phyloP scores from a whole-genome alignment of 148 eudicot genomes.

The Vaccinium vitisidaea region DNA sequence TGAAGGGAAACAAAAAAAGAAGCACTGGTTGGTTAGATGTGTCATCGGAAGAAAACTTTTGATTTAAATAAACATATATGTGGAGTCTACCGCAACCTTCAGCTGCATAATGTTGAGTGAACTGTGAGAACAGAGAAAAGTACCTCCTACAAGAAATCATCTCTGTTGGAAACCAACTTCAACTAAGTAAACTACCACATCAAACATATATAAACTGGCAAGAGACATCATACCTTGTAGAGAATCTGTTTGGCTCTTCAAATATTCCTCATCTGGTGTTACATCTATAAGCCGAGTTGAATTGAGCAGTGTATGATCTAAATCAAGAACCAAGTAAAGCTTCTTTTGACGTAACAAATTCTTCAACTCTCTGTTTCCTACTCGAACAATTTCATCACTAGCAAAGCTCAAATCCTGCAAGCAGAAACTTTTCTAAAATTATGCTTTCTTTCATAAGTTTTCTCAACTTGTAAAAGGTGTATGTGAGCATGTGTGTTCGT shows the following conservation, averaged over 20 bases:
- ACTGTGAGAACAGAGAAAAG: neutral
- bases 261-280: slow-evolving; percentile 61
- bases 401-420: slow-evolving; percentile 70
- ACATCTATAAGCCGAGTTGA: slow-evolving; percentile 70
- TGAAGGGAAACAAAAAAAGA: neutral
- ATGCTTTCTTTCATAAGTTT: neutral
- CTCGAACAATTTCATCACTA: slow-evolving; percentile 60
- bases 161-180: neutral
- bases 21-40: neutral
- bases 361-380: slow-evolving; percentile 66
- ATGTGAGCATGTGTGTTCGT: neutral
- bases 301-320: slow-evolving; percentile 91
- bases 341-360: slow-evolving; percentile 57
- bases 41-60: neutral
- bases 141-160: neutral
- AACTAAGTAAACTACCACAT: neutral
- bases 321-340: slow-evolving; percentile 81
- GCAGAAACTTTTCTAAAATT: neutral
- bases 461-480: neutral
- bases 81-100: neutral
- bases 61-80: neutral
- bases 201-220: neutral
- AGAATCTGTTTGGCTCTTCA: slow-evolving; percentile 47
- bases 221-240: slow-evolving; percentile 54
- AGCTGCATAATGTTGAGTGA: slow-evolving; percentile 5